Evolutionary conservation across 192 early-diverging fungal species (phyloP), one percentile per base, ranked within the genome.

Genomic region (Backusella tuberculispora): DNA sequence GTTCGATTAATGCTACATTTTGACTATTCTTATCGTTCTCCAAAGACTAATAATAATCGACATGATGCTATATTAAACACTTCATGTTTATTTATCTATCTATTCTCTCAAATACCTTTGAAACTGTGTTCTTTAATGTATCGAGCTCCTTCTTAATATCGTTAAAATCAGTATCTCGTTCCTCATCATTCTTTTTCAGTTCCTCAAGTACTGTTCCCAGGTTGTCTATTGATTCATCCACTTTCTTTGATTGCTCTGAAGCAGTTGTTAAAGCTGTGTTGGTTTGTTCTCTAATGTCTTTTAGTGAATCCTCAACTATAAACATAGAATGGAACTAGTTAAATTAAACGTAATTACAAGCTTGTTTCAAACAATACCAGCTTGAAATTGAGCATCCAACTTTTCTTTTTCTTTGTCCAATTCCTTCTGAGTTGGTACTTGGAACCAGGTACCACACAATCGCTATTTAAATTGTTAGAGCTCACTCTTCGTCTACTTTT

Each of bases 71-170:
- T 1, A 14, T 47, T 47, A 17, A 0, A 15, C 8, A 2, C 21
- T n/a, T 8, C 5, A 19, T 44, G 34, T 50, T 64, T 63, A 53
- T 48, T 0, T 47, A 5, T 53, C 5, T 34, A 17, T 56, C 14
- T 9, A 7, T 19, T 38, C 7, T 17, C 0, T 10, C 7, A 41
- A n/a, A 66, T 83, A 93, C 93, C 87, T 91, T 89, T 44, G 94
- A 92, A 47, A 96, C 85, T 79, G 91, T 84, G 21, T 74, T 84
- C 66, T 87, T 88, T 40, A 96, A 86, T 38, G 80, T 71, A 10
- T 96, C 91, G 34, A 96, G 78, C 44, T 96, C 93, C 69, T 81
- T 78, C 76, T 95, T 91, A 66, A 98, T 85, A 60, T 83, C 82
- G 63, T 88, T 86, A 26, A 94, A 78, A 40, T 93, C 92, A 21